Base-by-base conservation (phyloP, 2,329 filamentous ascomycete species). In the Ophiostoma tasmaniense region DNA sequence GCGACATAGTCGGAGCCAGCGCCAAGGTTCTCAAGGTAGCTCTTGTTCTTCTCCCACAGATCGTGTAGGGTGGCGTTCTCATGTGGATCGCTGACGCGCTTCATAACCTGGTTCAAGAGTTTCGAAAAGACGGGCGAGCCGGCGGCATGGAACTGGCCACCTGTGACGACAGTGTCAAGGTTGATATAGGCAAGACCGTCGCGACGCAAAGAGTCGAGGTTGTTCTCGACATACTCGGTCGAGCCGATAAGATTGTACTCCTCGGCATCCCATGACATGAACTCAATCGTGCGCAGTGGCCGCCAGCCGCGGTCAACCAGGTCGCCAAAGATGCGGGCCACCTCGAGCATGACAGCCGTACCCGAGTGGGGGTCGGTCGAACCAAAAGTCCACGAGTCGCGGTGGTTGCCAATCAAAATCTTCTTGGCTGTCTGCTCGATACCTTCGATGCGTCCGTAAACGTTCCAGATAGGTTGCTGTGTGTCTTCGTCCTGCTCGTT, bases 221-320 rank as follows among this genome's bases (percentile, higher is more conserved):
- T 89, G 64, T 90, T 89, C 79, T 99, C 95, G 64, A 99, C 95
- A 75, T 90, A 94, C 77, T 99, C 95, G 1, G 95, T 98, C 13
- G 92, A 96, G 10, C 95, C 95, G 70, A 97, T 91, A 64, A 95
- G 81, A 78, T 97, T 97, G 81, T 97, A 98, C 78, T 94, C 92
- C 73, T 90, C 90, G 3, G 87, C 95, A 77, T 99, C 95, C 95
- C 95, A 99, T 42, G 92, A 97, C 75, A 93, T 93, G 78, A 99
- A 98, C 77, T 96, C 91, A 72, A 99, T 96, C 3, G 92, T 96
- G n/a, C 95, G 89, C 20, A 96, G 82, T 1, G 95, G 95, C 33
- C 91, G 86, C 95, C 95, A 99, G 67, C 93, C 94, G 69, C 88
- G 86, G 20, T 83, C 79, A 28, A 89, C 83, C 20, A 98, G 84